Conservation (phyloP, 2,329 filamentous ascomycete genomes). For the Ascochyta lentis region DNA sequence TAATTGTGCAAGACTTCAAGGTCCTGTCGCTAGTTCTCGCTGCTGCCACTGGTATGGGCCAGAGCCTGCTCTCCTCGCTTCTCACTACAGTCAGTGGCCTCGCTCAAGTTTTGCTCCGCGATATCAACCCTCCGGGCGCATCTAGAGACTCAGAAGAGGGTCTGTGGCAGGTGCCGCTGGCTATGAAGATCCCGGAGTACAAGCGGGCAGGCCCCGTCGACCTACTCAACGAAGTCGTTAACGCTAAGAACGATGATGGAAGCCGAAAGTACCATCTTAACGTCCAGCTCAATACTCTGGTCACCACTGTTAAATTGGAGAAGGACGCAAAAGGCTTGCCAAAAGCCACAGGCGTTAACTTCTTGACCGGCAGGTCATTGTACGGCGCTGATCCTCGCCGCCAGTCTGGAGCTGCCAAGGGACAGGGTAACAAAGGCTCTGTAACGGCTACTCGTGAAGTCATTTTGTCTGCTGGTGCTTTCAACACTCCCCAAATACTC, state of each 20-base stretch:
- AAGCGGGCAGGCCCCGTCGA: conserved; percentile 62
- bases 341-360: conserved; percentile 54
- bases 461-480: conserved; percentile 56
- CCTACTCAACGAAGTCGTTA: conserved; percentile 57
- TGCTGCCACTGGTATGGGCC: conserved; percentile 59
- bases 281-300: conserved; percentile 66
- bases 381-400: conserved; percentile 49
- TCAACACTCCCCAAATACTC: conserved; percentile 69
- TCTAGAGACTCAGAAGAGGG: conserved; percentile 56
- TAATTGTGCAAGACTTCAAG: conserved; percentile 60
- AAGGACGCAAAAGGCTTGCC: conserved; percentile 61
- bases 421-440: conserved; percentile 31
- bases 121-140: conserved; percentile 58
- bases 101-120: conserved; percentile 54
- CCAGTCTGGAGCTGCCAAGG: conserved; percentile 18
- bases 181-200: conserved; percentile 50
- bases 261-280: conserved; percentile 62
- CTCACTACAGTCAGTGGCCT: conserved; percentile 54
- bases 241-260: conserved; percentile 58
- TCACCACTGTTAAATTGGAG: conserved; percentile 70
- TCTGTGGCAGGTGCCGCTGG: conserved; percentile 64
- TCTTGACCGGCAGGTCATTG: conserved; percentile 47
- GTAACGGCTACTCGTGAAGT: conserved; percentile 36
- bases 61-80: conserved; percentile 37
- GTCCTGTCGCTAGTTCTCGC: conserved; percentile 60